Evolutionary conservation across 169 alveolate genomes (phyloP), one percentile per base, ranked within the genome.

Genomic region (Cryptosporidium ubiquitum): DNA sequence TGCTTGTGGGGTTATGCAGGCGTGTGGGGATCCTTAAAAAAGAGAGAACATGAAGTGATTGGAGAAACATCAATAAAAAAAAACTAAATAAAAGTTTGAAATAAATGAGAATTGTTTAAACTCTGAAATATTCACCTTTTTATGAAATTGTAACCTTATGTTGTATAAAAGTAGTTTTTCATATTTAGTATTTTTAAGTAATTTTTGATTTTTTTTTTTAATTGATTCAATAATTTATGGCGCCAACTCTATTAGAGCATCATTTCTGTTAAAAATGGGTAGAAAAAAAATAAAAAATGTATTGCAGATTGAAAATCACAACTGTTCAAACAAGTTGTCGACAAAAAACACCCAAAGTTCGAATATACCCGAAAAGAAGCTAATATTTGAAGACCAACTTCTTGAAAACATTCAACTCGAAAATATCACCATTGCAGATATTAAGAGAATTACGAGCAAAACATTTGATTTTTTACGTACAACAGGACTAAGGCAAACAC

Each of bases 401-500:
- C 42, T 79, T 20, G 89, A 64, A 16, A 79, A 39, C 61, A 40
- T 26, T 23, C 40, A 79, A 16, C 26, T 42, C 6, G 89, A 79
- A 23, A 42, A 42, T 61, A 79, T 79, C 10, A 57, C 89, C 0
- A 23, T 44, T 42, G 23, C 89, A 2, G 89, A 79, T 79, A 44
- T 79, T 64, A 64, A 55, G 12, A 79, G 89, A 39, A 61, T 79
- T n/a, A 79, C 79, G 40, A 79, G 49, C 47, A 79, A 79, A 29
- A 79, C 89, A 9, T 42, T 79, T 29, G 89, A 79, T 61, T 79
- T 79, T 31, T 52, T 79, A 49, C 89, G 75, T 61, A 39, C 49
- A 0, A 79, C 89, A 9, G 89, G 89, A 12, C 33, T 79, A 42
- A 60, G 75, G 23, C 89, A 79, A 35, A 79, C 89, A n/a, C 89